Evolutionary conservation across 805 yeast species (phyloP), one percentile per base, ranked within the genome.

Genomic region (Candida qinlingensis): DNA sequence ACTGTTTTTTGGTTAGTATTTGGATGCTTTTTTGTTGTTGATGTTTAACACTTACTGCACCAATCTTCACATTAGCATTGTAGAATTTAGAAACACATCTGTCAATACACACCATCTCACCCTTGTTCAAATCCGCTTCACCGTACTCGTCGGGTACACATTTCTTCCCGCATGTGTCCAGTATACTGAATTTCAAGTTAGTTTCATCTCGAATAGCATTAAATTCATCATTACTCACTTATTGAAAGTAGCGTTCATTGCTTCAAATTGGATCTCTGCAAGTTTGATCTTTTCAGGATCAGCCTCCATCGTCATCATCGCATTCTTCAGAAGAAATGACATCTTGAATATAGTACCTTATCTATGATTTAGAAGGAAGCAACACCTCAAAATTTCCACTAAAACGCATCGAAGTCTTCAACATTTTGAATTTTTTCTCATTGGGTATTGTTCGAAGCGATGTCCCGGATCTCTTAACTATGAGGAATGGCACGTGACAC

Each of bases 141-240:
- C 88, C 87, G 67, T 86, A 91, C 54, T 84, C 87, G n/a, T 74
- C 79, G n/a, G 85, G 83, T 38, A 94, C 76, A 67, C 99, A 94
- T 66, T 94, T 94, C 49, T 66, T 59, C 25, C 76, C 72, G 65
- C 98, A 92, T 4, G 76, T 73, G 35, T 70, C 65, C 35, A 86
- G 70, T 54, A 91, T 73, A 39, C 77, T 73, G 58, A 11, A 1
- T 13, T 37, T 38, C 11, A 31, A 19, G 44, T 59, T 57, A 57
- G 51, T 42, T 37, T 39, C 6, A 2, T 33, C 27, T 28, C 4
- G 19, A 19, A 19, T 19, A 19, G 19, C 19, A 19, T 19, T 19
- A 19, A 19, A 19, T 19, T 31, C 11, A 11, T 31, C 34, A 31
- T 31, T 8, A 56, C 71, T 43, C 42, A 67, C 69, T 68, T 70